Conservation (phyloP, 2,329 filamentous ascomycete genomes). For the Calonectria crousiana region DNA sequence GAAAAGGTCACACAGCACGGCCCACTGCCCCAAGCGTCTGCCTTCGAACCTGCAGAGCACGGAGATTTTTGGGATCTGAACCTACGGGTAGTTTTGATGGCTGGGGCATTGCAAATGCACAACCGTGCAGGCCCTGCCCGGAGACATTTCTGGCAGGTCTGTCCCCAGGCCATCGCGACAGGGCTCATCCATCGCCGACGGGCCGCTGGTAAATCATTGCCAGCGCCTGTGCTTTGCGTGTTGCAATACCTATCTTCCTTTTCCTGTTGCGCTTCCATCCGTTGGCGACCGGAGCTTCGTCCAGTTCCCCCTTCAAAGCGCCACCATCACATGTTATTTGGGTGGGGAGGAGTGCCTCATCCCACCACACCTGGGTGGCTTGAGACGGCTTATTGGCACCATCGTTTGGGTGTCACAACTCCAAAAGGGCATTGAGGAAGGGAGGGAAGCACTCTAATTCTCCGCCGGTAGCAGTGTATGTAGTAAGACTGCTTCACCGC, state of each 20-base stretch:
- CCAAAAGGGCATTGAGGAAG: background rate
- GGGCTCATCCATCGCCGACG: slow-evolving; percentile 7
- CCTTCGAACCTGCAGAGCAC: slow-evolving; percentile 11
- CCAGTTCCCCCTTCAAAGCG: slow-evolving; percentile 5
- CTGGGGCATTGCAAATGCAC: slow-evolving; percentile 36
- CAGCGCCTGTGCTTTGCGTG: background rate
- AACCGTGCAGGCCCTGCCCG: slow-evolving; percentile 35
- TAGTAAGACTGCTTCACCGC: slow-evolving; percentile 39
- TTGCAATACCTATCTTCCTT: background rate
- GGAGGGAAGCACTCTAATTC: slow-evolving; percentile 12
- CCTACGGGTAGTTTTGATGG: slow-evolving; percentile 12
- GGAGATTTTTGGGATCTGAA: slow-evolving; percentile 9
- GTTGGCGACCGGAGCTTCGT: background rate
- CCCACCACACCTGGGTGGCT: slow-evolving; percentile 16
- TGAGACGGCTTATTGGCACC: slow-evolving; percentile 7
- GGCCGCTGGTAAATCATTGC: slow-evolving; percentile 8
- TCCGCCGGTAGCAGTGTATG: slow-evolving; percentile 9
- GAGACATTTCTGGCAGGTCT: slow-evolving; percentile 4
- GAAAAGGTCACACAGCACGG: slow-evolving; percentile 20
- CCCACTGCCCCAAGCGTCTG: slow-evolving; percentile 27
- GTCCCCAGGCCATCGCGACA: slow-evolving; percentile 14
- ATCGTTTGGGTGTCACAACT: background rate
- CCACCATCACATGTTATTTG: slow-evolving; percentile 15
- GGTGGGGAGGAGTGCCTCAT: slow-evolving; percentile 11
- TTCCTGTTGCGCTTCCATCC: background rate